A percentile compares a stretch with the other conserved stretches of the same genome.
Conservation (phyloP, 2,329 filamentous ascomycete genomes). For the Sarocladiaceae sp. region DNA sequence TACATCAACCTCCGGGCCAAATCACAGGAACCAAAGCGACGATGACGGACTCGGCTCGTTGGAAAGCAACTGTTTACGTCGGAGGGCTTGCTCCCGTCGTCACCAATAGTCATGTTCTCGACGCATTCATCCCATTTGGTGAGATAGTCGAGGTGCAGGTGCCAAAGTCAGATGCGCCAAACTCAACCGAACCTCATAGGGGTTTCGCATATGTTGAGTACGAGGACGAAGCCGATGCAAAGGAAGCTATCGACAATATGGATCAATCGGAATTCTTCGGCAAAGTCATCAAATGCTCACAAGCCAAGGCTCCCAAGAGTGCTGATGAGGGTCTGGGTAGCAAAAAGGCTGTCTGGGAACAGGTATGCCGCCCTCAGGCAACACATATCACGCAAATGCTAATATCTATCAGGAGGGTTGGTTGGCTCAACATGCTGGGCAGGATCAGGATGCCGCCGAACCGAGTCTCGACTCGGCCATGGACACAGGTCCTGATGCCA, state of each 20-base stretch:
- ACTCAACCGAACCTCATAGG: conserved; percentile 71
- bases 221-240: conserved; percentile 76
- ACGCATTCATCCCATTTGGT: conserved; percentile 94
- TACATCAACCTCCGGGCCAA: conserved; percentile 9
- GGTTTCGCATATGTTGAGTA: conserved; percentile 98
- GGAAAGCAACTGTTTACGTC: conserved; percentile 89
- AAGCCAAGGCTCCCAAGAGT: conserved; percentile 88
- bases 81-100: conserved; percentile 80
- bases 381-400: conserved; percentile 6
- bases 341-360: conserved; percentile 94
- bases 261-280: conserved; percentile 94
- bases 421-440: conserved; percentile 79
- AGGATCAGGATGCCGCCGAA: conserved; percentile 61
- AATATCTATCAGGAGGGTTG: conserved; percentile 69
- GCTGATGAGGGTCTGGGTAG: conserved; percentile 81
- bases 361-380: conserved; percentile 51
- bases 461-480: conserved; percentile 26
- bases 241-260: conserved; percentile 98
- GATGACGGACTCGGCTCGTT: conserved; percentile 77
- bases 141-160: conserved; percentile 88
- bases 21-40: conserved; percentile 10
- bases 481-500: conserved; percentile 68
- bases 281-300: conserved; percentile 82
- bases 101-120: conserved; percentile 67
- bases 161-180: conserved; percentile 79